These are phyloP conservation scores for Clavulina sp. DNA, from an alignment of 768 basidiomycete species.

Conservation along the genomic window DNA sequence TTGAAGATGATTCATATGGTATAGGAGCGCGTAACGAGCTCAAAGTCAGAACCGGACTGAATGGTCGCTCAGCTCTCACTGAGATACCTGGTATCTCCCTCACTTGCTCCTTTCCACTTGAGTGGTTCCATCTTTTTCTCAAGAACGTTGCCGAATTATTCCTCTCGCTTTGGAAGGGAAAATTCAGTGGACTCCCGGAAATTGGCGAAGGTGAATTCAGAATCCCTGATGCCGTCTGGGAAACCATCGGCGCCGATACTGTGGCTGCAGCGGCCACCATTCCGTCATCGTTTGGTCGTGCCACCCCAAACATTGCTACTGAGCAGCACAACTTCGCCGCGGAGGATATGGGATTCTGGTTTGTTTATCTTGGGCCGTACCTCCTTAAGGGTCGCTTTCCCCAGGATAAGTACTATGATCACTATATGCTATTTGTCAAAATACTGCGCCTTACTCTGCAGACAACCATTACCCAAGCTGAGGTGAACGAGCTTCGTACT, in stretches of 20 bases:
- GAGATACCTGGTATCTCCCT: conserved; percentile 20
- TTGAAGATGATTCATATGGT: conserved; percentile 13
- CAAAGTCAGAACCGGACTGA: conserved; percentile 21
- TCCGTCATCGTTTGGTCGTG: conserved; percentile 21
- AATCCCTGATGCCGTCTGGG: conserved; percentile 21
- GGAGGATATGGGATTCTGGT: conserved; percentile 23
- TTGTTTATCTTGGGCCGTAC: conserved; percentile 23
- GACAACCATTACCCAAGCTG: neutral
- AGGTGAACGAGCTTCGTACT: neutral
- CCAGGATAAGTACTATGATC: conserved; percentile 22
- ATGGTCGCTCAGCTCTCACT: conserved; percentile 19
- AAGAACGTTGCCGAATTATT: conserved; percentile 29
- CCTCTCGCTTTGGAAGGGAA: conserved; percentile 24
- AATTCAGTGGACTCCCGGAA: conserved; percentile 24
- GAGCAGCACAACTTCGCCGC: conserved; percentile 9
- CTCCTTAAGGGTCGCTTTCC: conserved; percentile 22
- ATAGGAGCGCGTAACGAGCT: conserved; percentile 13
- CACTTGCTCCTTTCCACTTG: conserved; percentile 26
- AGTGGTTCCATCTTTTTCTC: conserved; percentile 33
- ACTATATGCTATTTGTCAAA: conserved; percentile 18
- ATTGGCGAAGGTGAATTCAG: conserved; percentile 16
- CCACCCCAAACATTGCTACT: neutral
- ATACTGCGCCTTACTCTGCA: neutral
- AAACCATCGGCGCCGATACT: conserved; percentile 23
- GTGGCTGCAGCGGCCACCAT: conserved; percentile 20